Evolutionary conservation across 73 alveolate genomes (phyloP).

Genomic region (Effrenium voratum): DNA sequence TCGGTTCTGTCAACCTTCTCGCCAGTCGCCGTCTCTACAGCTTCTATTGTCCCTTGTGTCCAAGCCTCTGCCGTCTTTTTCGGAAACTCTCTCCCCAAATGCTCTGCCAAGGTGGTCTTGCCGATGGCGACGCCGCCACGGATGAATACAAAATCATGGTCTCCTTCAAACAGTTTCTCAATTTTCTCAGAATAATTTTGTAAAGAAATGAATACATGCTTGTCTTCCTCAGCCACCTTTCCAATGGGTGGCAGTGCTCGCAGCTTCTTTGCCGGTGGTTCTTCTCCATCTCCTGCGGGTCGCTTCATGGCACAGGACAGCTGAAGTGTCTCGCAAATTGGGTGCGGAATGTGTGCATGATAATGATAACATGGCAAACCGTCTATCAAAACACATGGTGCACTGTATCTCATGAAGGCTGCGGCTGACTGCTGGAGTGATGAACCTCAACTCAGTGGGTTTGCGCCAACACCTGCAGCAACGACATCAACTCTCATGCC

Average conservation of each 20-base stretch:
- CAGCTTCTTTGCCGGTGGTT: not conserved
- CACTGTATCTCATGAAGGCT: constrained; percentile 6
- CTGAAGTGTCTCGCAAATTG: not conserved
- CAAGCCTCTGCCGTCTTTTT: not conserved
- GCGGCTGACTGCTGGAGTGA: constrained; percentile 2
- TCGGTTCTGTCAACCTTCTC: not conserved
- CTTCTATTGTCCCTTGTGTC: not conserved
- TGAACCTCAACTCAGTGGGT: constrained; percentile 6
- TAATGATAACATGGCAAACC: not conserved
- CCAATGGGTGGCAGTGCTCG: not conserved
- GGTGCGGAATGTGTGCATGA: not conserved
- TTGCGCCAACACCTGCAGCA: constrained; percentile 5
- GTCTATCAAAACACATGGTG: constrained; percentile 17
- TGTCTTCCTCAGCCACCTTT: not conserved
- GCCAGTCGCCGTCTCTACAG: not conserved
- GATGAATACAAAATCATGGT: constrained; percentile 16
- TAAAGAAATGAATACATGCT: not conserved
- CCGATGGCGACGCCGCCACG: constrained; percentile 32
- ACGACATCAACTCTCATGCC: not conserved
- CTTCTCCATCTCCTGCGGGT: not conserved
- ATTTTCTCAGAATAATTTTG: not conserved
- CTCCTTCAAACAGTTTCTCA: not conserved
- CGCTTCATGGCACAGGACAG: constrained; percentile 23
- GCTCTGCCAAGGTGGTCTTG: constrained; percentile 2
- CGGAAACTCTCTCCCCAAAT: not conserved